Base-by-base conservation (phyloP, 148 eudicot species). In the Simmondsia chinensis region DNA sequence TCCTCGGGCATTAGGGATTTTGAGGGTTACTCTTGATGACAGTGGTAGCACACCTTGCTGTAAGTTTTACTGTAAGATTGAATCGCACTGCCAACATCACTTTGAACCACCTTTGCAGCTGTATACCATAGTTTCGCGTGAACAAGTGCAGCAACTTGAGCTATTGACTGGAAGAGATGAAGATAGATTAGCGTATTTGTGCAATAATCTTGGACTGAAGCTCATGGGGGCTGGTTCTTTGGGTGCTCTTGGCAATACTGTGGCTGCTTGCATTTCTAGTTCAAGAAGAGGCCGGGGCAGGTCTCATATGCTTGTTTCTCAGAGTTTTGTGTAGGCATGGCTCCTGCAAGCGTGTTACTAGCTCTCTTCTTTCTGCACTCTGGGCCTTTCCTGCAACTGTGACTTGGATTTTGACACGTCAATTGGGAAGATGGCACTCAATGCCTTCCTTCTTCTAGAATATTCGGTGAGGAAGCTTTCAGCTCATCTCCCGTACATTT, bases 201-300 rank as follows among this genome's bases (percentile, higher is more conserved):
- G 58, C 41, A 72, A 67, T 40, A 69, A 46, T 50, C 74, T 77
- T 30, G 82, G 83, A 30, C 46, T 89, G 72, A 82, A 81, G 69
- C 71, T 88, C 39, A 54, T 73, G 77, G 87, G 91, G 23, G 66
- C 77, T 7, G 65, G 55, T 46, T 68, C 71, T n/a, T 36, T 82
- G 41, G 73, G 68, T 43, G 33, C 67, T 22, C 43, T 54, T 11
- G 76, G 74, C 15, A 72, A 48, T 54, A 45, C 72, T n/a, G 53
- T 82, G 68, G 57, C 60, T 15, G 43, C 74, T 51, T 56, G 59
- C 23, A 70, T 87, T 52, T 51, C 49, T 48, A 60, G 46, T 48
- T 70, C 80, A 10, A 56, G 80, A 42, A 83, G 77, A 61, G 80
- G 87, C 48, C 70, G 72, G 50, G 76, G 80, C 31, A 64, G 80